Percentiles rank a stretch among this genome's conserved stretches.
phyloP scores from a whole-genome alignment of 495 filamentous ascomycete genomes.

The Annulohypoxylon moriforme region DNA sequence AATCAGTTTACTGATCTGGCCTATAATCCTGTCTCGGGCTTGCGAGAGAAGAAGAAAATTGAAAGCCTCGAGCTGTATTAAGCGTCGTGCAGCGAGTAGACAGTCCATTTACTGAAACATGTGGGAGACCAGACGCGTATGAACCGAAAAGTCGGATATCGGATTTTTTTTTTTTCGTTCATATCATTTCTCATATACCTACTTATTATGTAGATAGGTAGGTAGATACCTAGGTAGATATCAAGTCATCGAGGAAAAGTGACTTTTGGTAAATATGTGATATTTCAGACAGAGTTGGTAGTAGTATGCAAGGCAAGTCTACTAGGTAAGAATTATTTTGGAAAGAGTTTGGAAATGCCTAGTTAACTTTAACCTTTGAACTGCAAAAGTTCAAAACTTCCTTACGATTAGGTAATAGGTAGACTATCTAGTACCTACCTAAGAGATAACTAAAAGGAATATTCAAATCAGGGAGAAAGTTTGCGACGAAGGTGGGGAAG shows the following conservation, averaged over 20 bases:
- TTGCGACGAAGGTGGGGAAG: constrained; percentile 16
- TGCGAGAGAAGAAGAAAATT: constrained; percentile 17
- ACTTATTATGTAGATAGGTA: too few species aligned
- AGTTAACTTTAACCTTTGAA: too few species aligned
- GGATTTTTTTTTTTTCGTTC: constrained; percentile 16
- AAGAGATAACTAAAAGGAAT: neutral
- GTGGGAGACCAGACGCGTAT: constrained; percentile 23
- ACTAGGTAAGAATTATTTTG: neutral
- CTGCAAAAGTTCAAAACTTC: too few species aligned
- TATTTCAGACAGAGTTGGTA: constrained; percentile 3
- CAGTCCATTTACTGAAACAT: constrained; percentile 22
- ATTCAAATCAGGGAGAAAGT: constrained; percentile 14
- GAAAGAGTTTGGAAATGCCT: neutral
- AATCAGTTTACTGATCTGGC: constrained; percentile 24
- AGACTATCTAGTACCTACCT: neutral
- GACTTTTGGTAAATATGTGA: neutral
- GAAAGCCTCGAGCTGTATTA: constrained; percentile 8
- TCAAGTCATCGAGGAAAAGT: neutral
- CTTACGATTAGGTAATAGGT: neutral
- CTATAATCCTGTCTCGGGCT: constrained; percentile 22
- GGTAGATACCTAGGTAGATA: neutral
- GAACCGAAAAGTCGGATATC: neutral
- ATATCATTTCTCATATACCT: constrained; percentile 5
- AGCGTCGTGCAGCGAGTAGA: constrained; percentile 29
- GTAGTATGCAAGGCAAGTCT: neutral